A percentile compares a stretch with the other conserved stretches of the same genome.
Conservation (phyloP, 495 filamentous ascomycete species). For the Podospora anserina region DNA sequence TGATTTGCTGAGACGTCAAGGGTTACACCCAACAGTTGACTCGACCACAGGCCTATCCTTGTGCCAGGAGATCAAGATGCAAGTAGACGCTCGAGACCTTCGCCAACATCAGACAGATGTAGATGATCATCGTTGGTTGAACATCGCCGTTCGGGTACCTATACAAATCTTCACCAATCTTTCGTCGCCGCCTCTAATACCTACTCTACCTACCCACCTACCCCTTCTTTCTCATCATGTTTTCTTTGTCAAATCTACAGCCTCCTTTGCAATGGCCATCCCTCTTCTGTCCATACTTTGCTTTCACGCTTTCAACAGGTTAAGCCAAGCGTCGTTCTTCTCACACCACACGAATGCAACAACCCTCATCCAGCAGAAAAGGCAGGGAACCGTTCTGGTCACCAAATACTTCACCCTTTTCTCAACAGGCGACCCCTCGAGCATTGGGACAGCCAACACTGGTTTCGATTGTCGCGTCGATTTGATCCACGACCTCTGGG, state of each 20-base stretch:
- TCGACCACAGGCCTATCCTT: neutral
- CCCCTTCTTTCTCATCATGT: too few relatives aligned
- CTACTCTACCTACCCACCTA: too few relatives aligned
- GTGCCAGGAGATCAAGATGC: too few relatives aligned
- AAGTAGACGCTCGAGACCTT: too few relatives aligned
- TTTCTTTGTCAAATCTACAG: too few relatives aligned
- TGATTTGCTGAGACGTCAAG: neutral
- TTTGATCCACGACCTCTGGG: conserved; percentile 19
- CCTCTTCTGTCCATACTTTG: neutral
- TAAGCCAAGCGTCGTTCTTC: neutral
- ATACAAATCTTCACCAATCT: too few relatives aligned
- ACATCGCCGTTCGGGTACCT: too few relatives aligned
- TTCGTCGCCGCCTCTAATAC: too few relatives aligned
- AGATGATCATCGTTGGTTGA: too few relatives aligned
- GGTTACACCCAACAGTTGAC: neutral
- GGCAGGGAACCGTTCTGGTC: conserved; percentile 4
- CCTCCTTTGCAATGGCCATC: too few relatives aligned
- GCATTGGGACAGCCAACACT: conserved; percentile 15
- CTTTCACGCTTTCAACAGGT: neutral
- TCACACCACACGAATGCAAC: neutral
- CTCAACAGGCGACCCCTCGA: conserved; percentile 10
- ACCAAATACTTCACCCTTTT: conserved; percentile 18
- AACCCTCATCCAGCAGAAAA: neutral
- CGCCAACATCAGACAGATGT: too few relatives aligned
- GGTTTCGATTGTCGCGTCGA: conserved; percentile 27